A percentile compares a stretch with the other conserved stretches of the same genome.
These are phyloP conservation scores for Metschnikowia lochheadii DNA, from an alignment of 805 yeast species.

Conservation along the genomic window DNA sequence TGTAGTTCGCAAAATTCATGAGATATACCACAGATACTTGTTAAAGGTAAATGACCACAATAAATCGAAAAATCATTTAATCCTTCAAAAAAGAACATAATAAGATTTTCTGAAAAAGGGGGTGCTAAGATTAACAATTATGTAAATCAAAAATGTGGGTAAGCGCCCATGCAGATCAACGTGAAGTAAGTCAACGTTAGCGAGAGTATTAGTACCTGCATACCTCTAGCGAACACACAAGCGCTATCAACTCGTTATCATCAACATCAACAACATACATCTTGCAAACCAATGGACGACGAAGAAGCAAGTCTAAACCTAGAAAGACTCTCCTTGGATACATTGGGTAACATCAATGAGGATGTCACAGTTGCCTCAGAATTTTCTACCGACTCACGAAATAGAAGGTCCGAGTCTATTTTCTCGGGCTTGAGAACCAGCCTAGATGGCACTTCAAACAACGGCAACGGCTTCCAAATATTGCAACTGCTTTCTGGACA, in stretches of 20 bases:
- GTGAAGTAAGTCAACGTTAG: background rate
- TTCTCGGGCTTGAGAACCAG: slow-evolving; percentile 16
- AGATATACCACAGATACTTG: too few relatives aligned
- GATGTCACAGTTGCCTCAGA: slow-evolving; percentile 17
- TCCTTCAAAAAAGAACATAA: background rate
- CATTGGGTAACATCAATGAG: slow-evolving; percentile 16
- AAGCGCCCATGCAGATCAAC: background rate
- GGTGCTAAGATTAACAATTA: too few relatives aligned
- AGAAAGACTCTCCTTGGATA: slow-evolving; percentile 15
- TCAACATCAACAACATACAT: background rate
- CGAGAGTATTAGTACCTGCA: slow-evolving; percentile 3
- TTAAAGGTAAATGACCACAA: too few relatives aligned
- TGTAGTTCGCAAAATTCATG: too few relatives aligned
- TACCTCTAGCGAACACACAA: slow-evolving; percentile 4
- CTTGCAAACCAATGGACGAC: slow-evolving; percentile 9
- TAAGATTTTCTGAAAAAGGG: too few relatives aligned
- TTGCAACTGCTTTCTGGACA: slow-evolving; percentile 12
- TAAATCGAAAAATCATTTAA: background rate
- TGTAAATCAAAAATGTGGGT: background rate
- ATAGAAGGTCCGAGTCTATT: slow-evolving; percentile 13
- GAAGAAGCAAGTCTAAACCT: slow-evolving; percentile 10
- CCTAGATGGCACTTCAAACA: slow-evolving; percentile 13
- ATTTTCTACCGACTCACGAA: slow-evolving; percentile 10
- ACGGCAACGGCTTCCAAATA: slow-evolving; percentile 14
- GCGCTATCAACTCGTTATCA: background rate